Conservation (phyloP, 768 basidiomycete species). For the Lactifluus pinguis region DNA sequence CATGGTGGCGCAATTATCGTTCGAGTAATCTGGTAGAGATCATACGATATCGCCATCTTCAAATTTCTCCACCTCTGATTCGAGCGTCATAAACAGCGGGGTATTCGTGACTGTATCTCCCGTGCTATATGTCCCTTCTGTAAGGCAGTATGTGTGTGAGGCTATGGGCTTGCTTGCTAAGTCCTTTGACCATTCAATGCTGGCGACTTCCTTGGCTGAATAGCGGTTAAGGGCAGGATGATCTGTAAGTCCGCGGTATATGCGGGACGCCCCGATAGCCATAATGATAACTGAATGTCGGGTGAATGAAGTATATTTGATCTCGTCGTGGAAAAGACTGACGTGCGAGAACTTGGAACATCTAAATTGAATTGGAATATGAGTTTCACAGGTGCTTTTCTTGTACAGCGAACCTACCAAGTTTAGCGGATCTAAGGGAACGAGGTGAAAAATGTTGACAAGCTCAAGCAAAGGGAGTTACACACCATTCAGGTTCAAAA, state of each 20-base stretch:
- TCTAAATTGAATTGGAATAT: neutral
- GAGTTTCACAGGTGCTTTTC: neutral
- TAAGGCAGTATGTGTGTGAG: neutral
- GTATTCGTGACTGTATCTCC: neutral
- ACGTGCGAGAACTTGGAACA: constrained; percentile 7
- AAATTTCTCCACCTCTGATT: neutral
- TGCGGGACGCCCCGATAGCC: constrained; percentile 7
- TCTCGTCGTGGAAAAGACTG: neutral
- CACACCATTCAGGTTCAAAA: constrained; percentile 15
- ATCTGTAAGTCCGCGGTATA: constrained; percentile 11
- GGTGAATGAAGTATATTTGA: neutral
- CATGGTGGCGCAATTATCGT: neutral
- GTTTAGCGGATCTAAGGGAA: constrained; percentile 6
- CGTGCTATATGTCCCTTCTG: neutral
- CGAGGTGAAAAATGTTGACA: neutral
- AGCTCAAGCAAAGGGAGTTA: neutral
- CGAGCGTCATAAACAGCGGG: neutral
- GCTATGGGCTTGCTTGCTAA: neutral
- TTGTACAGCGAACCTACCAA: constrained; percentile 1
- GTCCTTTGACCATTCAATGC: neutral
- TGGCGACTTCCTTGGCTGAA: neutral
- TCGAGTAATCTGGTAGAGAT: neutral
- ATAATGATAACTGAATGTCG: neutral
- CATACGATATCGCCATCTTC: neutral
- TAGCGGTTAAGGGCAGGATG: neutral